Evolutionary conservation across 371 early-diverging fungal species (phyloP), one percentile per base, ranked within the genome.

Genomic region (Zychaea mexicana): DNA sequence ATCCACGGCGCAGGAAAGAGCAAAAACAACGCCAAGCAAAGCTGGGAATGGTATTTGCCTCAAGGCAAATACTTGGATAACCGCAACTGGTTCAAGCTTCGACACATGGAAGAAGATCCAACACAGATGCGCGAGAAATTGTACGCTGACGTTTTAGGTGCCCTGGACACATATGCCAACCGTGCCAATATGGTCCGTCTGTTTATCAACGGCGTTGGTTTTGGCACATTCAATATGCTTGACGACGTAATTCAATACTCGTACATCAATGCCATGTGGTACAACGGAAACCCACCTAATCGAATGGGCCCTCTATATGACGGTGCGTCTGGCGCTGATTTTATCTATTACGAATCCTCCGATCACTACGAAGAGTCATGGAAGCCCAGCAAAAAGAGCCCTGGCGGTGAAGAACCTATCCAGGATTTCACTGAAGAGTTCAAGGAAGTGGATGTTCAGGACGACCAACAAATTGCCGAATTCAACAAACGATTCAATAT

Each of bases 121-220:
- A 85, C 85, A 8, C 85, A 85, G 64, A 81, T 85, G 69, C 84
- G 85, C 45, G 85, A 85, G 55, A 85, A 85, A 68, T 67, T 83
- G 5, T 85, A 82, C 66, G 78, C 85, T n/a, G 85, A 85, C 57
- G 62, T 74, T 61, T 64, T 78, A 6, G 71, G 76, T 36, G 81
- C 85, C 33, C 66, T 85, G 68, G 85, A 84, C 17, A 76, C 78
- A 32, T 79, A 78, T 67, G 79, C 71, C 54, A 83, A 83, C 46
- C 76, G 78, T 52, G 85, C 85, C 52, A 83, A 78, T 61, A 82
- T 81, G 76, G 72, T 79, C 27, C 84, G 85, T 22, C 57, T 81
- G 31, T 85, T 71, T 66, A 82, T 85, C 64, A 83, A 85, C 63
- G 72, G 72, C 21, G 67, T 77, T 38, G 82, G 73, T 8, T 81